Percentiles rank a stretch among this genome's conserved stretches.
Evolutionary conservation across 495 filamentous ascomycete genomes (phyloP).

Genomic region (Penicillium silybi): DNA sequence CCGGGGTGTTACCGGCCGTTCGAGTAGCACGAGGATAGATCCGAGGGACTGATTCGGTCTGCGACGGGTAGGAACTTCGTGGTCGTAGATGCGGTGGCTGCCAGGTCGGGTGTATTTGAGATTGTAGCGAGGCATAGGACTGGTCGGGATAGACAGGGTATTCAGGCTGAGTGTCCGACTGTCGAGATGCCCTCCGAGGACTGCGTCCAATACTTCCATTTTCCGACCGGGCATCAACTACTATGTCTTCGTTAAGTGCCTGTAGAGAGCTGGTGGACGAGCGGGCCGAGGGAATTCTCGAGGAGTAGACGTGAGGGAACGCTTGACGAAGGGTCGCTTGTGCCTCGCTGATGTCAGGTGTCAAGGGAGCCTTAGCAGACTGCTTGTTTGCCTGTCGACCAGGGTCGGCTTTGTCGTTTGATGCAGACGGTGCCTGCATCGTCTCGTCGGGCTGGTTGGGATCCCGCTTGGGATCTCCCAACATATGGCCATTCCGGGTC

Average conservation of each 20-base stretch:
- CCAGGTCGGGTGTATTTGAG: conserved; percentile 45
- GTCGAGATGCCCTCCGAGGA: conserved; percentile 28
- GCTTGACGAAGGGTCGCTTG: conserved; percentile 37
- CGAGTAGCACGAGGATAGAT: conserved; percentile 30
- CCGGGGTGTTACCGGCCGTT: conserved; percentile 62
- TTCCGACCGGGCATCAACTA: conserved; percentile 41
- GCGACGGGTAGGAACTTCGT: conserved; percentile 40
- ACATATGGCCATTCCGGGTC: conserved; percentile 26
- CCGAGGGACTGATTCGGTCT: conserved; percentile 30
- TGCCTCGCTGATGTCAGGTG: conserved; percentile 28
- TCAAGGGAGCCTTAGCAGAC: conserved; percentile 23
- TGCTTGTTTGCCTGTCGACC: conserved; percentile 23
- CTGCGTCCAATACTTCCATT: conserved; percentile 23
- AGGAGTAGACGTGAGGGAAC: conserved; percentile 37
- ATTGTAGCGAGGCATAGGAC: conserved; percentile 49
- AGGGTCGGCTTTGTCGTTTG: conserved; percentile 25
- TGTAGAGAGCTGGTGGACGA: conserved; percentile 47
- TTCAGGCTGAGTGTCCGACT: conserved; percentile 30
- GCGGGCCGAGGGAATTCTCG: conserved; percentile 38
- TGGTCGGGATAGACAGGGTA: conserved; percentile 53
- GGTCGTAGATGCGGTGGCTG: conserved; percentile 36
- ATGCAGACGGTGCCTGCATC: conserved; percentile 15
- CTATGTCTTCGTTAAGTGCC: conserved; percentile 42
- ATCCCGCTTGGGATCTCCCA: conserved; percentile 20
- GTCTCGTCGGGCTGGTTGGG: conserved; percentile 22